Evolutionary conservation across 2,329 filamentous ascomycete species (phyloP).

Genomic region (Fusarium caatingaense): DNA sequence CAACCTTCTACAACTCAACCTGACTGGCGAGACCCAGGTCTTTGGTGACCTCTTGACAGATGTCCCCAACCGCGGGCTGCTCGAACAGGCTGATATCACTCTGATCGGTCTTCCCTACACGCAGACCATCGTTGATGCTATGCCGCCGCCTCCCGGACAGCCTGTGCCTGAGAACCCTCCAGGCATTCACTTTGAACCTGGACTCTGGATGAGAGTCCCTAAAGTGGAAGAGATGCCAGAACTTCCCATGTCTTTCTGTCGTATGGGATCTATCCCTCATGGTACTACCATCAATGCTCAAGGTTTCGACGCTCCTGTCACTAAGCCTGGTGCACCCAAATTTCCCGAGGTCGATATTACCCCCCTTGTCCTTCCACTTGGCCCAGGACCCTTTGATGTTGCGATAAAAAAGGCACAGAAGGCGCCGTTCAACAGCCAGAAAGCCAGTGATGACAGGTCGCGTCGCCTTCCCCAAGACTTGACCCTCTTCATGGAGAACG

Average conservation of each 20-base stretch:
- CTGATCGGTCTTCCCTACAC: background rate
- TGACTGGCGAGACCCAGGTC: background rate
- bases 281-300: background rate
- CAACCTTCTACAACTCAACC: background rate
- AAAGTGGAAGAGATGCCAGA: background rate
- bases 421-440: background rate
- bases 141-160: background rate
- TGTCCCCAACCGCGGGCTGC: background rate
- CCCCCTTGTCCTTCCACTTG: background rate
- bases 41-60: fast-evolving
- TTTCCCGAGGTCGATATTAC: background rate
- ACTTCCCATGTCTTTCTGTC: background rate
- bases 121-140: background rate
- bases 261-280: conserved; percentile 3
- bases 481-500: background rate
- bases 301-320: background rate
- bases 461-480: background rate
- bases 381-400: background rate
- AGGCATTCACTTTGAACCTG: background rate
- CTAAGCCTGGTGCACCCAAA: background rate
- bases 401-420: background rate
- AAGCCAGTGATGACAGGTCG: background rate
- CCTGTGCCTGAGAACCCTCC: background rate
- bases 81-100: background rate
- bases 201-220: background rate